Evolutionary conservation across 2,329 filamentous ascomycete genomes (phyloP).

Genomic region (Aspergillus persii): DNA sequence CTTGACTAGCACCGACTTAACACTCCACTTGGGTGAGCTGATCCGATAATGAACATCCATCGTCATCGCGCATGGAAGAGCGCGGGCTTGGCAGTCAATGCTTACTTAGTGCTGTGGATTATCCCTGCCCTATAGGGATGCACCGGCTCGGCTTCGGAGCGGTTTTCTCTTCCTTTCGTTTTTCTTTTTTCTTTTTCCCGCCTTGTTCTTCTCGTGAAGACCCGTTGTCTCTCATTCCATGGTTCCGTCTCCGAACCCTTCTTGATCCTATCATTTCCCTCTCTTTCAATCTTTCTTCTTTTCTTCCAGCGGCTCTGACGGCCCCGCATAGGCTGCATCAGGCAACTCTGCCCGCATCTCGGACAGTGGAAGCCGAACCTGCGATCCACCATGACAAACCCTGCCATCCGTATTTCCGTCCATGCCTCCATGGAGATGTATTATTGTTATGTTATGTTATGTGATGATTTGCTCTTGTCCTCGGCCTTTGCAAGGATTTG

Average conservation of each 20-base stretch:
- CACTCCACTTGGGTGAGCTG: conserved; percentile 1
- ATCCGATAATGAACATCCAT: conserved; percentile 1
- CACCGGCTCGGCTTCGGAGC: conserved; percentile 10
- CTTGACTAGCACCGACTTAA: background rate
- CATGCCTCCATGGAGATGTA: background rate
- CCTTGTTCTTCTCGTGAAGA: background rate
- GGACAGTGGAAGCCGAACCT: conserved; percentile 5
- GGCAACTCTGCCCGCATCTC: conserved; percentile 15
- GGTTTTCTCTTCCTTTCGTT: background rate
- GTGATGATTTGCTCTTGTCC: background rate
- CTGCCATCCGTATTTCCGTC: conserved; percentile 14
- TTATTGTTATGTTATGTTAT: background rate
- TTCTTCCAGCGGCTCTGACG: conserved; percentile 8
- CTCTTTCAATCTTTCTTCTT: background rate
- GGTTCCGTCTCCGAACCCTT: background rate
- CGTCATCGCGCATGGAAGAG: conserved; percentile 2
- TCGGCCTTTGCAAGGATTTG: background rate
- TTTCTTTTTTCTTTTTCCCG: background rate
- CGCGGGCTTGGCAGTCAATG: conserved; percentile 14
- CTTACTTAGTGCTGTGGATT: conserved; percentile 8
- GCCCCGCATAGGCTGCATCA: conserved; percentile 8
- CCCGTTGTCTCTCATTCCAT: background rate
- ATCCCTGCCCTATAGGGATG: conserved; percentile 18
- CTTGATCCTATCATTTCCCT: background rate
- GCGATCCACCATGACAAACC: background rate